Evolutionary conservation across 768 basidiomycete genomes (phyloP), one percentile per base, ranked within the genome.

Genomic region (Leccinum rimulosum): DNA sequence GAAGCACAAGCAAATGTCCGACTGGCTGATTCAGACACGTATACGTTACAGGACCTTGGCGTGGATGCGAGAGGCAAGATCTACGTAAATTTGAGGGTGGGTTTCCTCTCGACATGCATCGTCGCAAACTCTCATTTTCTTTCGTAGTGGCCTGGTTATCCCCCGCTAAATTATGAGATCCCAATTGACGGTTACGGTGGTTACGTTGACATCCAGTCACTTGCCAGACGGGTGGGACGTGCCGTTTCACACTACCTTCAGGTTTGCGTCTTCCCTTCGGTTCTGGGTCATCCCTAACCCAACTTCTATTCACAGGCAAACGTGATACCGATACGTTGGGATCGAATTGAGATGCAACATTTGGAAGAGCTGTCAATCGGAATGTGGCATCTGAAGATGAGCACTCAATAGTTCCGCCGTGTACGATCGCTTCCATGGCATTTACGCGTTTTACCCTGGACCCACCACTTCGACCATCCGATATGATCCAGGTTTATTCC

Each of bases 211-310:
- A 75, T 90, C 36, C 80, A 84, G 70, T 86, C 86, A 6, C 80
- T 91, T 30, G 84, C 85, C 51, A 79, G 89, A 66, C 79, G 89
- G 55, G 82, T 88, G 51, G 84, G 84, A 15, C 79, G 89, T 61
- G 87, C 87, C 51, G 86, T 85, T 70, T 79, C 86, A 52, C 89
- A 91, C 68, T 91, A 87, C 70, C 78, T 91, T 56, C 86, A 89
- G 81, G 88, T 83, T 66, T 68, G 68, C 55, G 11, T 50, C 55
- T 45, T 45, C 58, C 57, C 52, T 48, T 50, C 56, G 25, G n/a
- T 7, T 58, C 52, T 31, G 52, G 25, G 43, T 49, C 49, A 31
- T 56, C 48, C 50, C 63, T 64, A 40, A 67, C 52, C 52, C 38
- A 38, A 27, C 36, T 58, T 38, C 28, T 52, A 50, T 63, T 33